Evolutionary conservation across 1,139 yeast species (phyloP), one percentile per base, ranked within the genome.

Genomic region (Saccharomyces hybrid): DNA sequence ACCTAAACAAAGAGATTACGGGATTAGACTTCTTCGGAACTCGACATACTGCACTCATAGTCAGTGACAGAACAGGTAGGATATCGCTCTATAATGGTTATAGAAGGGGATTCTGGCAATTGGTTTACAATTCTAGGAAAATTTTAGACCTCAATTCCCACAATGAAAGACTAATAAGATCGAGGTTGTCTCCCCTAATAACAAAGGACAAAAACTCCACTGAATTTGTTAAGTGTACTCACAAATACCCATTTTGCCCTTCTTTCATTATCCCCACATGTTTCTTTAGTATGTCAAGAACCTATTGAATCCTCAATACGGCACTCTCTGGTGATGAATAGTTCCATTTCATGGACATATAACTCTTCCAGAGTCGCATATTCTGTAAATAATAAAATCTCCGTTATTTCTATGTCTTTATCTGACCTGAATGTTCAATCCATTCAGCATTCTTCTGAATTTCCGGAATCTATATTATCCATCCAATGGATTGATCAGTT

Each of bases 401-500:
- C 71, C n/a, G 24, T 38, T 19, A 52, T 71, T 14, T 66, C 64
- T 8, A 61, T 71, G 7, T 19, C 16, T 32, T 21, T 50, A 27
- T 32, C 26, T n/a, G 24, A 38, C 38, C 14, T 24, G 26, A 6
- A 47, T 47, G 4, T 52, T 31, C 27, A 47, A 29, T 14, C 59
- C 54, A 73, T 74, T 49, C 74, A 75, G 7, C 75, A 77, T 53
- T 65, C 78, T 42, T 80, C 77, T 75, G 62, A 66, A 0, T 70
- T 76, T 19, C 66, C 70, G 1, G 82, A 80, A 56, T 64, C 76
- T 0, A 77, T 88, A 12, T 75, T 78, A 0, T 71, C 79, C 1
- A 60, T 85, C 11, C 79, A 81, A 51, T 89, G 95, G 95, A 66
- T 86, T 16, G 76, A 78, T 31, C 62, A 78, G 0, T 74, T 77